phyloP scores from a whole-genome alignment of 2,329 filamentous ascomycete species.

The Nemania bipapillata region DNA sequence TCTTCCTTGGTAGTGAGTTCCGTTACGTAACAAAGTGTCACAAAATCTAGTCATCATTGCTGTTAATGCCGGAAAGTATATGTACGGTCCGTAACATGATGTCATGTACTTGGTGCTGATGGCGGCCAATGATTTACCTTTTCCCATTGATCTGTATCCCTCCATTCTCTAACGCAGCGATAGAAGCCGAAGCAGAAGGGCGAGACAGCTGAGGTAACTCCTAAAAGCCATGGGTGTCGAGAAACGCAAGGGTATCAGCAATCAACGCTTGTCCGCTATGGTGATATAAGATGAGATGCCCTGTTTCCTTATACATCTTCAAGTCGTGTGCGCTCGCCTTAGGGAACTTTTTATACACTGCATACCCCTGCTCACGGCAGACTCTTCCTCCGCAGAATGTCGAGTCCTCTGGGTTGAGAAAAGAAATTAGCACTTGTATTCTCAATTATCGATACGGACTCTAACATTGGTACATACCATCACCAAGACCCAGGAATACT shows the following conservation, averaged over 20 bases:
- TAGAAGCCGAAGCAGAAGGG: too few relatives aligned
- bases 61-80: too few relatives aligned
- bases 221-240: slow-evolving; percentile 26
- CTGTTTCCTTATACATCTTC: slow-evolving; percentile 35
- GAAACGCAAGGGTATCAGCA: slow-evolving; percentile 29
- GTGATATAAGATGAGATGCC: slow-evolving; percentile 38
- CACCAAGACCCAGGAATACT: slow-evolving; percentile 40
- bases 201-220: neutral
- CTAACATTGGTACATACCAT: slow-evolving; percentile 8
- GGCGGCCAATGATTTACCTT: too few relatives aligned
- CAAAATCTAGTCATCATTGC: too few relatives aligned
- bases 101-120: too few relatives aligned
- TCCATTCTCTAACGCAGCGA: too few relatives aligned
- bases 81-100: too few relatives aligned
- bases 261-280: slow-evolving; percentile 17
- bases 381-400: slow-evolving; percentile 37
- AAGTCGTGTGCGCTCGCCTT: slow-evolving; percentile 31
- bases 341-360: slow-evolving; percentile 31
- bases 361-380: slow-evolving; percentile 33
- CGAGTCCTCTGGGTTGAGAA: slow-evolving; percentile 26
- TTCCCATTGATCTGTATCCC: too few relatives aligned
- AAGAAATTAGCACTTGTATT: neutral
- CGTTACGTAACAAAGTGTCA: too few relatives aligned
- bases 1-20: too few relatives aligned
- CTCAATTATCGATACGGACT: neutral